Conservation (phyloP, 2,329 filamentous ascomycete species). For the Incumbomyces lentus region DNA sequence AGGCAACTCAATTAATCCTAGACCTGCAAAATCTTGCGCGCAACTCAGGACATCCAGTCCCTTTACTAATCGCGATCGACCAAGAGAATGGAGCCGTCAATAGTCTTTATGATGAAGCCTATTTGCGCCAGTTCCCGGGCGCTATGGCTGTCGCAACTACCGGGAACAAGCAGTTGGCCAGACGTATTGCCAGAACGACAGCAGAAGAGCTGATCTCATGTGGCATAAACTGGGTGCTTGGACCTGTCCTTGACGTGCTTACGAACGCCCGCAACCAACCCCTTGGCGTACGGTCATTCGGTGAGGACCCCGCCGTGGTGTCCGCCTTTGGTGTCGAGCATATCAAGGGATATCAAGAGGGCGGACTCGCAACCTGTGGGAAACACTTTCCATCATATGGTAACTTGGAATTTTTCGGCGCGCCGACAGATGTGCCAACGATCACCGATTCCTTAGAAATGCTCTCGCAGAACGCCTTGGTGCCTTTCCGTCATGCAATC, state of each 20-base stretch:
- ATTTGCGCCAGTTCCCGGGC: conserved; percentile 91
- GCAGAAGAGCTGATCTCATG: conserved; percentile 86
- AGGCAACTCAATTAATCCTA: conserved; percentile 77
- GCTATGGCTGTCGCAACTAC: conserved; percentile 96
- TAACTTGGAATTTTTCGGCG: conserved; percentile 86
- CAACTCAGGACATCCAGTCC: conserved; percentile 78
- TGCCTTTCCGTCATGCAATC: conserved; percentile 87
- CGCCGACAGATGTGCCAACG: conserved; percentile 82
- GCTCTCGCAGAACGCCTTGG: conserved; percentile 77
- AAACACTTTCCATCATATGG: conserved; percentile 97
- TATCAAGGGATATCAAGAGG: conserved; percentile 87
- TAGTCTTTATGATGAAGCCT: conserved; percentile 89
- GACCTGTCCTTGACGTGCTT: conserved; percentile 84
- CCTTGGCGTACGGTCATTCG: conserved; percentile 75
- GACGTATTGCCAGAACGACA: conserved; percentile 83
- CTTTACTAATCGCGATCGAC: conserved; percentile 80
- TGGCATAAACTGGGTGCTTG: conserved; percentile 91
- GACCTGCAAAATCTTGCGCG: conserved; percentile 88
- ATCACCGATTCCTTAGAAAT: conserved; percentile 93
- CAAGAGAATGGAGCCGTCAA: conserved; percentile 98
- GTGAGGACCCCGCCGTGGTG: conserved; percentile 90
- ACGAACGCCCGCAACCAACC: conserved; percentile 89
- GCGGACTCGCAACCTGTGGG: conserved; percentile 76
- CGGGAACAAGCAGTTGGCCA: conserved; percentile 72
- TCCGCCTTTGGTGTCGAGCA: conserved; percentile 85